These are phyloP conservation scores for Teratosphaeria destructans DNA, from an alignment of 2,329 filamentous ascomycete genomes.

Conservation along the genomic window DNA sequence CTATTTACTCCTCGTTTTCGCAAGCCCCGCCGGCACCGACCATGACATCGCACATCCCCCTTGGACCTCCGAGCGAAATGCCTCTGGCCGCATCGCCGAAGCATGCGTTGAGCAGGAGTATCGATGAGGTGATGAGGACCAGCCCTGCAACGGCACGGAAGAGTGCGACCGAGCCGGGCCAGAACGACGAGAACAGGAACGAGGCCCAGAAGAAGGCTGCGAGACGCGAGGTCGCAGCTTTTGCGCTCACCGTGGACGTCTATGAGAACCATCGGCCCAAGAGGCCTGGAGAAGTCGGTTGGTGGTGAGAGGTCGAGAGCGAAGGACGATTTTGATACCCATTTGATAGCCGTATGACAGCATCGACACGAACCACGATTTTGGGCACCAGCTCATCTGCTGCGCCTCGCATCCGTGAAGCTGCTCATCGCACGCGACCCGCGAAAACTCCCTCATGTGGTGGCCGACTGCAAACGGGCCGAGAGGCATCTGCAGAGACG, in stretches of 20 bases:
- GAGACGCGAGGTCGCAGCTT: neutral
- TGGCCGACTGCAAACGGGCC: neutral
- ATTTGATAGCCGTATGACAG: neutral
- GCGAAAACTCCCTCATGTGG: neutral
- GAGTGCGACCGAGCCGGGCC: neutral
- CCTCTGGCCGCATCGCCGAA: neutral
- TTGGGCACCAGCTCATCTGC: neutral
- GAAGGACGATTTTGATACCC: neutral
- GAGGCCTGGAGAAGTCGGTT: neutral
- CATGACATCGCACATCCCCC: neutral
- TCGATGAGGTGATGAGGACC: neutral
- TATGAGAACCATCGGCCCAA: neutral
- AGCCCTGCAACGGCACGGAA: neutral
- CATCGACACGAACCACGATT: neutral
- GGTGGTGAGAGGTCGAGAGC: neutral
- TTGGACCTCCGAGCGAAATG: neutral
- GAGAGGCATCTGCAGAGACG: neutral
- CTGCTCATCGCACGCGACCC: neutral
- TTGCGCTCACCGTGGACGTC: neutral
- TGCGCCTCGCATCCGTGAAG: neutral
- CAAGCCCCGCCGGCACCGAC: neutral
- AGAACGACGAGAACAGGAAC: neutral
- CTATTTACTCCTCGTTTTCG: neutral
- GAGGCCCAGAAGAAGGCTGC: neutral
- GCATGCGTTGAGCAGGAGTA: neutral